Evolutionary conservation across 768 basidiomycete species (phyloP), one percentile per base, ranked within the genome.

Genomic region (Hericium alpestre): DNA sequence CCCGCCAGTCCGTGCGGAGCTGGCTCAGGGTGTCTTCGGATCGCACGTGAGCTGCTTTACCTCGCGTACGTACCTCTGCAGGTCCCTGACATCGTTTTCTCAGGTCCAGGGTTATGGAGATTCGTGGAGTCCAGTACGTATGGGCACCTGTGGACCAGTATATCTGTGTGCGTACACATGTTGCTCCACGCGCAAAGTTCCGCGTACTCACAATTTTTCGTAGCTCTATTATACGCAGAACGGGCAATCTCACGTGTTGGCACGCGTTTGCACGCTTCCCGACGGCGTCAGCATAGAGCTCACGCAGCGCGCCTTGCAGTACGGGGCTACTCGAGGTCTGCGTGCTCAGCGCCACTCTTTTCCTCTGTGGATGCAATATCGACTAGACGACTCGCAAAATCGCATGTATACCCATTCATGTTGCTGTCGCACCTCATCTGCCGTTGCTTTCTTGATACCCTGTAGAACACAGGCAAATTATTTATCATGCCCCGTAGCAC

Each of bases 311-410:
- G 63, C 59, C 8, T 56, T 64, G 41, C 57, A 60, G 23, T 58
- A 57, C 9, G 57, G 56, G 56, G 12, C 38, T 64, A 12, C 56
- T 39, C 0, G 63, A 64, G 16, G 57, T 60, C 38, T 61, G 57
- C 51, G 55, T 64, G n/a, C 47, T 64, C 9, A 40, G 56, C 25
- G 59, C 61, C 37, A 63, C 62, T 15, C 23, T 64, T 15, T 63
- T 64, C 47, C 59, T 64, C 5, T 63, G 60, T 13, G 62, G 62
- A 6, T 46, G 23, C 9, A 56, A 41, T 12, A 61, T 63, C 16
- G 62, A 63, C 50, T 63, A 27, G 51, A 16, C 13, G 32, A 25
- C 25, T 25, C 32, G 32, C 32, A 4, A 32, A 32, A 32, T 32
- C 32, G 32, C 32, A 32, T 32, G 32, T 32, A 32, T 32, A 32